Evolutionary conservation across 2,329 filamentous ascomycete species (phyloP), one percentile per base, ranked within the genome.

Genomic region (Cercospora sp.): DNA sequence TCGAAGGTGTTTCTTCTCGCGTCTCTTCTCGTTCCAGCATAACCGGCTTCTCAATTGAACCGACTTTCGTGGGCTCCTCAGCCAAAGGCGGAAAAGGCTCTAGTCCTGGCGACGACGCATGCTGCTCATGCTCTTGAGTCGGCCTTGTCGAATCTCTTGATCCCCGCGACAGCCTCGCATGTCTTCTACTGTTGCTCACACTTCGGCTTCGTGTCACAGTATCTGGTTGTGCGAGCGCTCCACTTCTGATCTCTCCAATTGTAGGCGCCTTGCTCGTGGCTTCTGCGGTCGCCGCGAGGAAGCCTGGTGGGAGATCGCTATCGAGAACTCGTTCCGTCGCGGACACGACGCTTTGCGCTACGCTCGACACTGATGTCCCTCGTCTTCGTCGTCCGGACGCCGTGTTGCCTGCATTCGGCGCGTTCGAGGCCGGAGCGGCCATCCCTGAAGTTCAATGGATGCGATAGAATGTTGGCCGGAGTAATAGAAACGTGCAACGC

Each of bases 181-280:
- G 65, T 20, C 66, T 63, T 58, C 69, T 70, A 45, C 65, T 69
- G n/a, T 64, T 65, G 57, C 69, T 73, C 64, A 64, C 51, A 48
- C 67, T 66, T 58, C 64, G 69, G 67, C 63, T 59, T 18, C 39
- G 63, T 33, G n/a, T 66, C 58, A 16, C 61, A 18, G 26, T 63
- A 10, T 53, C 60, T 12, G 63, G 61, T 28, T 67, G 31, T 13
- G 69, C 69, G 31, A 73, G 72, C 16, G 71, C 73, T 26, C 74
- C 72, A 48, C 73, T 74, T 53, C 82, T 75, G 33, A 83, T 82
- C 55, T 84, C 81, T 55, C 74, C 72, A 20, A 83, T 65, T 1
- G 81, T 80, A 4, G 81, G 82, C 13, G 81, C 81, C 69, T 77
- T 80, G 8, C 80, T 76, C 13, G 77, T 80, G 5, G 76, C 76